Evolutionary conservation across 176 grass and related monocot species (phyloP), one percentile per base, ranked within the genome.

Genomic region (Oryza rufipogon): DNA sequence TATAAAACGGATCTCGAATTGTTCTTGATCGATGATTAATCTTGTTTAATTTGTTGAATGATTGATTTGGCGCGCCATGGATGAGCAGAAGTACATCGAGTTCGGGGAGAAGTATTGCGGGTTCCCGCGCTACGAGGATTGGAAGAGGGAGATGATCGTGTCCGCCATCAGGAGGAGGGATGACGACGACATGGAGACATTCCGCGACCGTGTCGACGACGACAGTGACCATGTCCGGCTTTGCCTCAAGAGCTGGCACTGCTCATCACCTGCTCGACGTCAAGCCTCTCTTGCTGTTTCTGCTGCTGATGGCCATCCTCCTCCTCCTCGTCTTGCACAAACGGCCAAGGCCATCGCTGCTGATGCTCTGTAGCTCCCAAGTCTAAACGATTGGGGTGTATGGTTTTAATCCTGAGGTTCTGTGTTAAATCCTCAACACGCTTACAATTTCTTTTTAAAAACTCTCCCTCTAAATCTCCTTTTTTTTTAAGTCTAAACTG

Each of bases 71-170:
- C 20, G 6, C 20, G 20, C 7, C 7, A 17, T 70, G 15, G 65
- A 16, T 38, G 51, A 58, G 8, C 69, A 86, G 84, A 48, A 80
- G 12, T 45, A 76, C 12, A 20, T 56, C 17, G 78, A 74, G 54
- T 85, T 81, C 20, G 82, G 25, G 20, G 70, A 63, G 52, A 76
- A 51, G 28, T 63, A 54, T 45, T 39, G 70, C 2, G 87, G 33
- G 1, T 76, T 89, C 64, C 77, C 82, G 16, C 38, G 45, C 6
- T 9, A 25, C 48, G 48, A 70, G 47, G 76, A 77, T 11, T 89
- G 87, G 87, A 89, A 48, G 82, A 85, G 16, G 33, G 64, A 81
- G 48, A 28, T 81, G 9, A 0, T 32, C 1, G 0, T 2, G 14
- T 9, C 42, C 33, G 0, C 65, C 11, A 0, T 51, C 0, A 6